A percentile compares a stretch with the other conserved stretches of the same genome.
These are phyloP conservation scores for Hansenula sp. DNA, from an alignment of 1,139 yeast genomes.

Conservation along the genomic window DNA sequence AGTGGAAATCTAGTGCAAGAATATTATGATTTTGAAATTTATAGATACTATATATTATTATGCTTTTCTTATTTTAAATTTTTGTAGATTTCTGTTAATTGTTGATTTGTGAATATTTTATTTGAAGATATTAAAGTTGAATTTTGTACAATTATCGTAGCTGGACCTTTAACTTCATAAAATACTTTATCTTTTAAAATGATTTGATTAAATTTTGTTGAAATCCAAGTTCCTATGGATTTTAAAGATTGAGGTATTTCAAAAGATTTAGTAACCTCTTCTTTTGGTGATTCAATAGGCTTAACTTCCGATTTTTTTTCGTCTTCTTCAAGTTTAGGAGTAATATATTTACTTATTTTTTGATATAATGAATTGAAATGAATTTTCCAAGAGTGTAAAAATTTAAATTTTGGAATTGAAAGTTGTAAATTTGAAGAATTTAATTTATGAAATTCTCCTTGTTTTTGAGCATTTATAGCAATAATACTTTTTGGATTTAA, in stretches of 20 bases:
- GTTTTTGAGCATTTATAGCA: conserved; percentile 6
- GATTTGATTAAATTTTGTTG: conserved; percentile 9
- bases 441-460: not conserved
- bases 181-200: conserved; percentile 17
- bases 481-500: conserved; percentile 12
- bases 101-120: conserved; percentile 8
- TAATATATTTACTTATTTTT: conserved; percentile 4
- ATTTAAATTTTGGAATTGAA: not conserved
- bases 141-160: conserved; percentile 23
- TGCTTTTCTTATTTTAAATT: conserved; percentile 5
- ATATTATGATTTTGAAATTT: not conserved
- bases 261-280: conserved; percentile 2
- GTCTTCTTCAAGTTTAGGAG: not conserved
- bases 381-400: not conserved
- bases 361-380: conserved; percentile 12
- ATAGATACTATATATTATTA: no score
- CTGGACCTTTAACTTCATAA: conserved; percentile 25
- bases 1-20: not conserved
- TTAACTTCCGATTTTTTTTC: not conserved
- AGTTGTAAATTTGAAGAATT: not conserved
- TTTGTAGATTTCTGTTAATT: conserved; percentile 10
- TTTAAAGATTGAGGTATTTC: conserved; percentile 6
- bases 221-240: conserved; percentile 8
- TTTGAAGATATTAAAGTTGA: conserved; percentile 5
- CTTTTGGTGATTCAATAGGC: not conserved